Evolutionary conservation across 2,329 filamentous ascomycete species (phyloP).

Genomic region (Aspergillus chevalieri): DNA sequence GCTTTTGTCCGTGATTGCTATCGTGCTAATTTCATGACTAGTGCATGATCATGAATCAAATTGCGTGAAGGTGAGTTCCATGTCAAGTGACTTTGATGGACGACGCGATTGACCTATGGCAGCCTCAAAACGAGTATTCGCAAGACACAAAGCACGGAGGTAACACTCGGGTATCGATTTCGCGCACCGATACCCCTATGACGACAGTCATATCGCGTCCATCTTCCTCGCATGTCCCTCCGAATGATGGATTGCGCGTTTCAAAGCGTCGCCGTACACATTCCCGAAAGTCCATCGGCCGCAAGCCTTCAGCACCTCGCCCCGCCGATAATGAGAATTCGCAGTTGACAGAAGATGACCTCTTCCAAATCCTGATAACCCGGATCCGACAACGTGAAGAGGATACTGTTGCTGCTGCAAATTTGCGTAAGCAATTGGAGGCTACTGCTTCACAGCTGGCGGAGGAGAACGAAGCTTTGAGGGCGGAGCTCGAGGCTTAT

Average conservation of each 20-base stretch:
- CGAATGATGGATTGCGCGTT: not conserved
- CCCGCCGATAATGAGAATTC: not conserved
- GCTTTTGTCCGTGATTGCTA: too few species aligned
- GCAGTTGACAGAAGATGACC: slow-evolving; percentile 26
- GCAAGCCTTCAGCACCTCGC: not conserved
- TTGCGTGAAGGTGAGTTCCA: too few species aligned
- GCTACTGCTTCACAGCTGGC: slow-evolving; percentile 15
- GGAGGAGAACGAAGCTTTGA: slow-evolving; percentile 25
- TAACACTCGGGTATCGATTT: not conserved
- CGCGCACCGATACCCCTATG: not conserved
- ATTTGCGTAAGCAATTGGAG: slow-evolving; percentile 22
- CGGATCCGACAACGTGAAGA: slow-evolving; percentile 31
- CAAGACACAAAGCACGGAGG: not conserved
- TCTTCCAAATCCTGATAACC: slow-evolving; percentile 31
- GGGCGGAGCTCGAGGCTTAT: slow-evolving; percentile 14
- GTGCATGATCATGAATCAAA: too few species aligned
- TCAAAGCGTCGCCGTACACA: slow-evolving; percentile 12
- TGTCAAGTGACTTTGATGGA: too few species aligned
- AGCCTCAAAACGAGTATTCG: not conserved
- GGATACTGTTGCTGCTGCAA: slow-evolving; percentile 17
- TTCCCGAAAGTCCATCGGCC: not conserved
- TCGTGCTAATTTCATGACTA: too few species aligned
- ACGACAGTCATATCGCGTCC: not conserved
- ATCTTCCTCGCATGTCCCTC: not conserved
- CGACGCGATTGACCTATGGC: not conserved